These are phyloP conservation scores for Trypanosoma congolense DNA, from an alignment of 208 protist genomes.

Conservation along the genomic window DNA sequence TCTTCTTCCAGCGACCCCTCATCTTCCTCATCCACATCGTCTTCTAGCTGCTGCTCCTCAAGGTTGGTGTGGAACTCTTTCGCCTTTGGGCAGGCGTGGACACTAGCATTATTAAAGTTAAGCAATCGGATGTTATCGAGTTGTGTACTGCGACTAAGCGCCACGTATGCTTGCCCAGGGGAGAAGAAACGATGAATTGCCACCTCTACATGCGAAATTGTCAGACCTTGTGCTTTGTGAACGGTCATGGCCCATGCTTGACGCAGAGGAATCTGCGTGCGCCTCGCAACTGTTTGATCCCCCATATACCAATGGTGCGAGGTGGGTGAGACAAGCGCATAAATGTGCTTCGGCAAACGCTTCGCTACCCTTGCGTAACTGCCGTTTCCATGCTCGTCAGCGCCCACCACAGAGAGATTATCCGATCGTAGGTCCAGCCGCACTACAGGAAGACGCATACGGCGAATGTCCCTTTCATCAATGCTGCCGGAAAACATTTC, in stretches of 20 bases:
- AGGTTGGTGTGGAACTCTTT: constrained; percentile 40
- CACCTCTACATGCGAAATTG: constrained; percentile 50
- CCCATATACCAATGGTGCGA: constrained; percentile 42
- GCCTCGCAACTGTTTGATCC: constrained; percentile 27
- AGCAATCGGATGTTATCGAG: constrained; percentile 42
- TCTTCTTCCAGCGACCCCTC: not conserved
- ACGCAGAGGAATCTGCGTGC: constrained; percentile 82
- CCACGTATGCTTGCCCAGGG: constrained; percentile 76
- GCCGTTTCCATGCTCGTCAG: not conserved
- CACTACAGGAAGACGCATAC: constrained; percentile 40
- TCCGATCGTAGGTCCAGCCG: constrained; percentile 28
- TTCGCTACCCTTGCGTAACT: not conserved
- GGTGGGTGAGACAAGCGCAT: constrained; percentile 38
- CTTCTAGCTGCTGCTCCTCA: constrained; percentile 3
- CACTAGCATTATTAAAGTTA: constrained; percentile 29
- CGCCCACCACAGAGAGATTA: constrained; percentile 3
- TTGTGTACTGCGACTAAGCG: constrained; percentile 52
- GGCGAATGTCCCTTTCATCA: constrained; percentile 15
- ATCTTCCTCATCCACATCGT: not conserved
- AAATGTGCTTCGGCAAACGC: constrained; percentile 26
- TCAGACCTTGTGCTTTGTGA: constrained; percentile 94
- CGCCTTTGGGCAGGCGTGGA: constrained; percentile 47
- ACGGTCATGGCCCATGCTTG: constrained; percentile 93
- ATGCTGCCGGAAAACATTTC: constrained; percentile 31
- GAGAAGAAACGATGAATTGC: constrained; percentile 51